Percentiles rank a stretch among this genome's conserved stretches.
Conservation (phyloP, 2,329 filamentous ascomycete genomes). For the Didymella exigua region DNA sequence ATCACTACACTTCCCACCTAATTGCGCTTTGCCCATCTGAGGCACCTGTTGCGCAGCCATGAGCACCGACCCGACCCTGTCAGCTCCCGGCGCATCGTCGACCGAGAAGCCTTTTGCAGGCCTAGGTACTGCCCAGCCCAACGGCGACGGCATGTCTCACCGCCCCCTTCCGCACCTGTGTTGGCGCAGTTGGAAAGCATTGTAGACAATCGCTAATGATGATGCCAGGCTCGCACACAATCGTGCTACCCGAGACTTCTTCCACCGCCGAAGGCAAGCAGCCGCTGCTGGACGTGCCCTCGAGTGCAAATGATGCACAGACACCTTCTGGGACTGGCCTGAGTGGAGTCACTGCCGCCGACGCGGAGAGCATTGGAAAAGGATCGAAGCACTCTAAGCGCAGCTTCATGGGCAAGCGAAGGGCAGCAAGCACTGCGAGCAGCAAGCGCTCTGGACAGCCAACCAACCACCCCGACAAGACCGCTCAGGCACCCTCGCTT, state of each 20-base stretch:
- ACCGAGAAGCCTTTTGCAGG: slow-evolving; percentile 35
- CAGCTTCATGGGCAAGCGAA: slow-evolving; percentile 53
- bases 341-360: slow-evolving; percentile 53
- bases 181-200: neutral
- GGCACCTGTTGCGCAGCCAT: slow-evolving; percentile 39
- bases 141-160: slow-evolving; percentile 43
- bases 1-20: slow-evolving; percentile 20
- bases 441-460: slow-evolving; percentile 52
- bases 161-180: neutral
- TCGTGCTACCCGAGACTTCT: slow-evolving; percentile 32
- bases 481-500: slow-evolving; percentile 39
- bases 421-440: slow-evolving; percentile 54
- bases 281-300: slow-evolving; percentile 46
- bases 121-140: slow-evolving; percentile 37
- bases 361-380: slow-evolving; percentile 52
- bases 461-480: slow-evolving; percentile 49
- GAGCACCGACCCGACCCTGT: slow-evolving; percentile 43
- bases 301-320: slow-evolving; percentile 39
- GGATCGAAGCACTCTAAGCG: slow-evolving; percentile 53
- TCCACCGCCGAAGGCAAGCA: slow-evolving; percentile 46
- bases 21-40: slow-evolving; percentile 22
- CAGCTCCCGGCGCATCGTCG: slow-evolving; percentile 35
- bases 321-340: slow-evolving; percentile 49
- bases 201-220: neutral
- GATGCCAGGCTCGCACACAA: slow-evolving; percentile 15